Conservation (phyloP, 495 filamentous ascomycete species). For the Elasticomyces elasticus region DNA sequence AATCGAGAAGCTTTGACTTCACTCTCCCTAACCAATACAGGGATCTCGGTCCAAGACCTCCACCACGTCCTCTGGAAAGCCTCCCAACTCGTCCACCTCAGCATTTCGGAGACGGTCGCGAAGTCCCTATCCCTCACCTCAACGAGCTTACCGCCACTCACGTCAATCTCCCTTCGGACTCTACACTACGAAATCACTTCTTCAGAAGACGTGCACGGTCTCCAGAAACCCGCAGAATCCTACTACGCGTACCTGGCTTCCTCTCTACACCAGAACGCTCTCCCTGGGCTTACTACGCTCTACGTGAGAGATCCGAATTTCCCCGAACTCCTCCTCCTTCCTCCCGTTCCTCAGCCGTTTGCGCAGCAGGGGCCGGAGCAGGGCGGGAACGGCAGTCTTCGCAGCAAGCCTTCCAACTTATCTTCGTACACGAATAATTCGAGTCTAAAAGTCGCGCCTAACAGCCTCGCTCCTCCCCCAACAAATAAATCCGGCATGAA, state of each 20-base stretch:
- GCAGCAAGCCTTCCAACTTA: constrained; percentile 10
- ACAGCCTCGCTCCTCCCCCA: neutral
- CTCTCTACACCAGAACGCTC: constrained; percentile 61
- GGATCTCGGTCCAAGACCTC: constrained; percentile 51
- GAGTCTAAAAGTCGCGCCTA: too few relatives aligned
- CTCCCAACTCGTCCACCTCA: constrained; percentile 52
- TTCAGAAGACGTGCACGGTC: constrained; percentile 42
- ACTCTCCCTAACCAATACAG: constrained; percentile 57
- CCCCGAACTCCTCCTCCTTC: constrained; percentile 53
- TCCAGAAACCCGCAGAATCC: constrained; percentile 50
- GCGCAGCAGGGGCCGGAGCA: neutral
- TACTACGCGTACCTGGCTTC: constrained; percentile 83
- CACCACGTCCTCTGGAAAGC: constrained; percentile 54
- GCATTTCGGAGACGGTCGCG: constrained; percentile 55
- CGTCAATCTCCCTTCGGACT: constrained; percentile 53
- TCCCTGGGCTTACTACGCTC: constrained; percentile 61
- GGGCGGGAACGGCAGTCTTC: constrained; percentile 1
- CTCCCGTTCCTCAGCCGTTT: constrained; percentile 38
- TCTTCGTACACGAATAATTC: constrained; percentile 5
- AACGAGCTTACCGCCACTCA: constrained; percentile 49
- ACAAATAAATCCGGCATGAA: constrained; percentile 17
- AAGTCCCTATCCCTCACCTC: constrained; percentile 49
- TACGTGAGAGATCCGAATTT: constrained; percentile 82
- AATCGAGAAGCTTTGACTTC: constrained; percentile 43
- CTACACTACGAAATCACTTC: constrained; percentile 77